phyloP scores from a whole-genome alignment of 2,329 filamentous ascomycete species.

The Colletotrichum sp. region DNA sequence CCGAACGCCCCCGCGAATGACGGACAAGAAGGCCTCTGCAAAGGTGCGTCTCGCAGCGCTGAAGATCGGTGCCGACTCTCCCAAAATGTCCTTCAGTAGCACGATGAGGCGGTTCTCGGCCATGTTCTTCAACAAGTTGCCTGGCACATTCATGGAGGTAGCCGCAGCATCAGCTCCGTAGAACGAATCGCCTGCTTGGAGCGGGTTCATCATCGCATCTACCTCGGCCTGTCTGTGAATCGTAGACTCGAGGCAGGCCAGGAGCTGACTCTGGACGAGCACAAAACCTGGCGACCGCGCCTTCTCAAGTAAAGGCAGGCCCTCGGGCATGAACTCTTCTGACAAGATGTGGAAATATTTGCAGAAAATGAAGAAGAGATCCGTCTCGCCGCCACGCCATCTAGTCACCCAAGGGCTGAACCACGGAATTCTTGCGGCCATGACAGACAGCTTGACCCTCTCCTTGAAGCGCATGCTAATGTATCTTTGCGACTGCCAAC shows the following conservation, averaged over 20 bases:
- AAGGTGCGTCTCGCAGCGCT: constrained; percentile 68
- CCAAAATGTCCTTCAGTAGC: constrained; percentile 80
- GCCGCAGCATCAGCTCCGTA: constrained; percentile 69
- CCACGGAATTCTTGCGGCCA: constrained; percentile 80
- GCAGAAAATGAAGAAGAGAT: constrained; percentile 89
- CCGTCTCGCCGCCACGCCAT: constrained; percentile 87
- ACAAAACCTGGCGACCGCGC: constrained; percentile 78
- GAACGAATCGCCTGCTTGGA: constrained; percentile 47
- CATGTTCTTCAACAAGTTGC: constrained; percentile 79
- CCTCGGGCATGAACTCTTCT: constrained; percentile 71
- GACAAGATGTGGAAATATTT: constrained; percentile 86
- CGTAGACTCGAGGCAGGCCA: constrained; percentile 81
- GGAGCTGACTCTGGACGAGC: constrained; percentile 80
- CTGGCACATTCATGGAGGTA: constrained; percentile 65
- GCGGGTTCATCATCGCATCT: constrained; percentile 47
- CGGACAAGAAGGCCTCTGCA: constrained; percentile 73
- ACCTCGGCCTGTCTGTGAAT: constrained; percentile 75
- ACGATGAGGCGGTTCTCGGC: constrained; percentile 87
- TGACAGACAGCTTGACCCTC: constrained; percentile 68
- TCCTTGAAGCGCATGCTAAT: constrained; percentile 66
- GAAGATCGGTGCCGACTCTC: constrained; percentile 43
- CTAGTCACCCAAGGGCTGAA: constrained; percentile 82
- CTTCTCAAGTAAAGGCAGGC: constrained; percentile 58
- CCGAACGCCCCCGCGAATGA: constrained; percentile 77
- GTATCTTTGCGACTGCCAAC: constrained; percentile 58